Evolutionary conservation across 108 stramenopile species (phyloP).

Genomic region (Pseudonitzschia pungens): DNA sequence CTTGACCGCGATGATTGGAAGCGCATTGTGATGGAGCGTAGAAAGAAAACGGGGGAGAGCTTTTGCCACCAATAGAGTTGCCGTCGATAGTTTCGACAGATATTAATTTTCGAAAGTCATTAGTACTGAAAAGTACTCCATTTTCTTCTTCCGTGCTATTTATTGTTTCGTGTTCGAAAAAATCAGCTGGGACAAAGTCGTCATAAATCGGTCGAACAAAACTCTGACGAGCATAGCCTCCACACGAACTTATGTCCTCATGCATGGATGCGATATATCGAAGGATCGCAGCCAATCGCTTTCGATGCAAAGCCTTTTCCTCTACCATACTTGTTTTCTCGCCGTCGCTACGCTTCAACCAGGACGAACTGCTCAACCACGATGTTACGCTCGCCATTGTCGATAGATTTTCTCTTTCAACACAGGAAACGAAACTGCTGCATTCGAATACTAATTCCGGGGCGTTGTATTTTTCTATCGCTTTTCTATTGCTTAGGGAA

Average conservation of each 20-base stretch:
- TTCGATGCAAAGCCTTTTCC: slow-evolving; percentile 35
- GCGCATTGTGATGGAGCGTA: slow-evolving; percentile 25
- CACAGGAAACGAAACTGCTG: not conserved
- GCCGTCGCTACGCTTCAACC: not conserved
- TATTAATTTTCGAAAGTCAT: slow-evolving; percentile 32
- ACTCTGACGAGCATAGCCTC: not conserved
- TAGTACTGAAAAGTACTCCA: slow-evolving; percentile 38
- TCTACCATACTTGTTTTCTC: not conserved
- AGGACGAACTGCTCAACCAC: slow-evolving; percentile 1
- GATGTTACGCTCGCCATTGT: not conserved
- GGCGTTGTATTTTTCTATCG: no score
- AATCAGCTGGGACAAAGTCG: slow-evolving; percentile 4
- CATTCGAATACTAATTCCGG: no score
- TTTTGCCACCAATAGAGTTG: not conserved
- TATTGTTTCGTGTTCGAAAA: slow-evolving; percentile 24
- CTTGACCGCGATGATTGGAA: not conserved
- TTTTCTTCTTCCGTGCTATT: not conserved
- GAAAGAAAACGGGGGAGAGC: slow-evolving; percentile 45
- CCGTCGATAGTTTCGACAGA: slow-evolving; percentile 1
- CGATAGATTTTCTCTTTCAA: not conserved
- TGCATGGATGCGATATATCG: slow-evolving; percentile 61
- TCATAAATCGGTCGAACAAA: slow-evolving; percentile 31
- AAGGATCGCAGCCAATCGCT: slow-evolving; percentile 51
- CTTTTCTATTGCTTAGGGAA: no score
- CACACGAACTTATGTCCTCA: slow-evolving; percentile 7